A percentile compares a stretch with the other conserved stretches of the same genome.
Evolutionary conservation across 176 grass and related monocot genomes (phyloP).

Genomic region (Saccharum officinarum): DNA sequence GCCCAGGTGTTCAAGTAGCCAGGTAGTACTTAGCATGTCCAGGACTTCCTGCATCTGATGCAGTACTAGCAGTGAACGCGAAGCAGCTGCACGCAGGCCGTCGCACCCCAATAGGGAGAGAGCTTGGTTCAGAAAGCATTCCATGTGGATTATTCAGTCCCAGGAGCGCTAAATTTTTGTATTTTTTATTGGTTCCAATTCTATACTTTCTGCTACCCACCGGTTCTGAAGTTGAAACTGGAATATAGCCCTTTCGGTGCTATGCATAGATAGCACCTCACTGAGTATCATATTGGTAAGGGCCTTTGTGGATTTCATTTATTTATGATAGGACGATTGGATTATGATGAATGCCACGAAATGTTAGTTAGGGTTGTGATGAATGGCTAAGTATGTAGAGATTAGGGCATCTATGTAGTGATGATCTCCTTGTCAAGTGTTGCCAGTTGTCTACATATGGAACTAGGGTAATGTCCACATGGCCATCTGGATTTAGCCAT

Average conservation of each 20-base stretch:
- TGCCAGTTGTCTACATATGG: neutral
- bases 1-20: neutral
- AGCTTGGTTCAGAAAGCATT: neutral
- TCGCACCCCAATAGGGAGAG: neutral
- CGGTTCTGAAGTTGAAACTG: neutral
- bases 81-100: too few relatives aligned
- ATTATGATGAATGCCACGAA: neutral
- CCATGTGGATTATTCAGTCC: neutral
- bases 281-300: neutral
- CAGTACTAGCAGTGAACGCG: neutral
- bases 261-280: neutral
- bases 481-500: neutral
- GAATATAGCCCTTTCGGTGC: neutral
- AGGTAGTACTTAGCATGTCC: neutral
- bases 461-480: neutral
- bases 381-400: neutral
- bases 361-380: neutral
- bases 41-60: neutral
- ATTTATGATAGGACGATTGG: neutral
- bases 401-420: neutral
- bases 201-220: neutral
- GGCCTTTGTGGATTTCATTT: neutral
- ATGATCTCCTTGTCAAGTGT: neutral
- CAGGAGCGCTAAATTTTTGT: neutral
- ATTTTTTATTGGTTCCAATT: neutral